phyloP scores from a whole-genome alignment of 148 eudicot species.

The Rheum nobile region DNA sequence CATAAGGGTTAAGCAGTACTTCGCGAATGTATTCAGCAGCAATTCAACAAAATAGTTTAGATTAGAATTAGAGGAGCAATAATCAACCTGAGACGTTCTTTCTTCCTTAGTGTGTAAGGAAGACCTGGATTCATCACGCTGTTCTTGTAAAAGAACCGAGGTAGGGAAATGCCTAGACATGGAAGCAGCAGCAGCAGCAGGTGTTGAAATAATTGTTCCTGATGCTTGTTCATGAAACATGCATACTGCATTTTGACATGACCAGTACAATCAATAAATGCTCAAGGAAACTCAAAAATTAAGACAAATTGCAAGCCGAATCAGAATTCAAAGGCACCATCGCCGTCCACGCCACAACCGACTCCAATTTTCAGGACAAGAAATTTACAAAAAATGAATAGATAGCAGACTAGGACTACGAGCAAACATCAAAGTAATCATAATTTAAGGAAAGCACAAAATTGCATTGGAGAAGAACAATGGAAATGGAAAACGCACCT shows the following conservation, averaged over 20 bases:
- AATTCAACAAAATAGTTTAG: not conserved
- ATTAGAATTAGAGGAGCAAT: not conserved
- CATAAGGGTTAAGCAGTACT: not conserved
- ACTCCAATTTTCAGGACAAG: not conserved
- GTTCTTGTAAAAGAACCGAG: slow-evolving; percentile 58
- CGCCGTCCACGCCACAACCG: not conserved
- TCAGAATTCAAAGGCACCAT: not conserved
- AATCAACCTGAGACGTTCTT: slow-evolving; percentile 48
- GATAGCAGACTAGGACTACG: not conserved
- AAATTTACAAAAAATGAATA: not conserved
- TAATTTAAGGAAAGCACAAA: not conserved
- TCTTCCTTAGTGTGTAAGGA: slow-evolving; percentile 34
- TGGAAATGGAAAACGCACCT: slow-evolving; percentile 19
- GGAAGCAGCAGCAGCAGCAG: slow-evolving; percentile 33
- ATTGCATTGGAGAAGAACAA: not conserved
- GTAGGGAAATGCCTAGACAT: slow-evolving; percentile 45
- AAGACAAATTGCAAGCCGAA: not conserved
- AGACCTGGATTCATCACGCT: slow-evolving; percentile 42
- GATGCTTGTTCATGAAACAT: slow-evolving; percentile 52
- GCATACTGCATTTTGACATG: slow-evolving; percentile 30
- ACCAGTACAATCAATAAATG: not conserved
- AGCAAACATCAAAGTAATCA: not conserved
- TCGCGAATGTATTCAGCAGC: not conserved
- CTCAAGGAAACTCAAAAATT: not conserved
- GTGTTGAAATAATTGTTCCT: slow-evolving; percentile 23